Evolutionary conservation across 2,329 filamentous ascomycete genomes (phyloP), one percentile per base, ranked within the genome.

Genomic region (Pseudogymnoascus sp.): DNA sequence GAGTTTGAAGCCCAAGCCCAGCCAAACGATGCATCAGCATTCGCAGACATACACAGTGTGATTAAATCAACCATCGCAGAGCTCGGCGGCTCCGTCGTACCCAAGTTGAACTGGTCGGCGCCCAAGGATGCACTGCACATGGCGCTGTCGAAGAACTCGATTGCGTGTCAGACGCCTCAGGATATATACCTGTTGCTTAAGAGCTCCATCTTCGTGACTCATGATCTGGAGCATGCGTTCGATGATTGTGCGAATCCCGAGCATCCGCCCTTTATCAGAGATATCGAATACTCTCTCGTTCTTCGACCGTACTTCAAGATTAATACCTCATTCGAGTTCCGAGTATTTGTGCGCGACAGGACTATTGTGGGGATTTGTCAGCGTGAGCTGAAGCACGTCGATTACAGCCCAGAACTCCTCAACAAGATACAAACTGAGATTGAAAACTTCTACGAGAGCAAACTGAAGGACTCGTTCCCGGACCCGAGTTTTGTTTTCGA

Each of bases 121-220:
- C 94, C 94, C 3, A 96, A 97, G 75, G 94, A 99, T 73, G 94
- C 94, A 7, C 91, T 90, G 21, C 97, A 92, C 89, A 97, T 99
- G 75, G 85, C 83, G 76, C 87, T 76, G 77, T 73, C 93, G 81
- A 76, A 87, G 70, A 99, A 99, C 75, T 95, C 90, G 56, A 89
- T 97, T 77, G 91, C 96, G 75, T 99, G 94, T 76, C 87, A 86
- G 3, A 86, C 85, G 0, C 85, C 94, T 2, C 95, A 94, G 73
- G 94, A 99, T 71, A 85, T 99, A 50, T 99, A 97, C 72, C 82
- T 97, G 14, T 82, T 99, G 0, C 82, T 99, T 12, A 99, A 99
- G 77, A 92, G 89, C 71, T 96, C 92, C 25, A 92, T 92, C 70
- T 97, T 99, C 71, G 82, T 97, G 65, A 96, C 90, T 3, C 92